Base-by-base conservation (phyloP, 2,329 filamentous ascomycete species). In the Fusarium nodosum region DNA sequence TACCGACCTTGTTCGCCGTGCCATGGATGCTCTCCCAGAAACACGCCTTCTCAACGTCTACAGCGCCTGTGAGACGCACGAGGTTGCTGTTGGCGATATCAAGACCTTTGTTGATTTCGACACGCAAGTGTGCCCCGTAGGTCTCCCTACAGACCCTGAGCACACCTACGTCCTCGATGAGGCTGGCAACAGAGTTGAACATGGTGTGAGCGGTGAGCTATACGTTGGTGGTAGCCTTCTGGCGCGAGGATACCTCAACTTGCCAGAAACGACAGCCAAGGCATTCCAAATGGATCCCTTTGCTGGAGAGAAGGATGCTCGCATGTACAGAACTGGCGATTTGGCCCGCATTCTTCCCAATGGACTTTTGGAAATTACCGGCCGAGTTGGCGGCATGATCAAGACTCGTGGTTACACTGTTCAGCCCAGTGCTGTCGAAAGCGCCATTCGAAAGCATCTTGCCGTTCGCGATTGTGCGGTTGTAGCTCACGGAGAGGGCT, bases 31-130 rank as follows among this genome's bases (percentile, higher is more conserved):
- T 4, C 84, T 94, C 6, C 91, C 92, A 1, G 86, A 89, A 0
- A 85, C 88, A 4, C 88, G 90, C 18, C 80, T 95, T 15, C 86
- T 94, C 65, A 95, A 94, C 72, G 91, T 91, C 72, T 95, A 95
- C 80, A 93, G 91, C 74, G 91, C 92, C 18, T 93, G 91, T 74
- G 92, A 95, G 77, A 94, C 92, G 0, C 91, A 94, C 68, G 91
- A 94, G 78, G 89, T 93, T 64, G 91, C 92, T 2, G 93, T 90
- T 68, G 92, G 92, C 41, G 91, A 94, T 72, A 90, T 94, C 69
- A 83, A 84, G 58, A 85, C 88, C 2, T 91, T 93, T 77, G 78
- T 93, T 33, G 83, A 90, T 64, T 82, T 85, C 53, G 85, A 91
- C 46, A 82, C 87, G 2, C 82, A 85, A 3, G 91, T 93, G 67